Conservation (phyloP, 1,284 basidiomycete species). For the Coriolopsis trogii region DNA sequence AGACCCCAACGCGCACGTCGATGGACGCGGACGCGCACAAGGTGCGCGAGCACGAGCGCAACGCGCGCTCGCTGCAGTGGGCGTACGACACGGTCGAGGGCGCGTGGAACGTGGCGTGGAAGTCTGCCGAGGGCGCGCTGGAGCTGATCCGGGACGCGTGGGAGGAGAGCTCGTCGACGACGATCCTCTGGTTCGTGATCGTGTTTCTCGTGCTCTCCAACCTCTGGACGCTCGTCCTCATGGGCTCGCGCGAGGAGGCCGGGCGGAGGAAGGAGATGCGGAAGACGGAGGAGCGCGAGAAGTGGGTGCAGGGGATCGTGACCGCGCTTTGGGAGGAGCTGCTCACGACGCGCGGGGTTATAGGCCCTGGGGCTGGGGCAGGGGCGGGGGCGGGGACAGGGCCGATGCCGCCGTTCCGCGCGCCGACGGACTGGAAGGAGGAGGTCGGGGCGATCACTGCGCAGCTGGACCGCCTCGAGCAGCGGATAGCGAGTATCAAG, state of each 20-base stretch:
- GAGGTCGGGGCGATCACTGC: constrained; percentile 55
- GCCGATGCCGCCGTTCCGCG: constrained; percentile 22
- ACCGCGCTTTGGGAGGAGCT: constrained; percentile 73
- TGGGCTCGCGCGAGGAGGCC: constrained; percentile 57
- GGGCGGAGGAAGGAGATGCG: constrained; percentile 57
- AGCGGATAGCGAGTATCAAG: constrained; percentile 29
- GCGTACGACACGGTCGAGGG: constrained; percentile 84
- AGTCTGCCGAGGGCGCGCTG: constrained; percentile 67
- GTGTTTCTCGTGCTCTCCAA: constrained; percentile 76
- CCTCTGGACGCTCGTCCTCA: constrained; percentile 66
- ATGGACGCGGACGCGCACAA: constrained; percentile 41
- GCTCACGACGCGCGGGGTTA: constrained; percentile 41
- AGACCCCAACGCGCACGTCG: constrained; percentile 22
- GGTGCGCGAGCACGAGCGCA: constrained; percentile 66
- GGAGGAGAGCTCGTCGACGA: constrained; percentile 70
- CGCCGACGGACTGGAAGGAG: constrained; percentile 39
- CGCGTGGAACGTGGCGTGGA: constrained; percentile 67
- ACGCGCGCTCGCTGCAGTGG: constrained; percentile 78
- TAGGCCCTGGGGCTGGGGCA: constrained; percentile 4
- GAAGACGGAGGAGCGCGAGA: constrained; percentile 67
- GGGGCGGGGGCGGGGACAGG: not conserved
- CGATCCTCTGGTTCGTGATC: constrained; percentile 75
- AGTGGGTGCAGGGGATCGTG: constrained; percentile 73
- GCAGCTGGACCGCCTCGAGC: constrained; percentile 49
- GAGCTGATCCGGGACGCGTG: constrained; percentile 76